Evolutionary conservation across 768 basidiomycete species (phyloP).

Genomic region (Vararia minispora): DNA sequence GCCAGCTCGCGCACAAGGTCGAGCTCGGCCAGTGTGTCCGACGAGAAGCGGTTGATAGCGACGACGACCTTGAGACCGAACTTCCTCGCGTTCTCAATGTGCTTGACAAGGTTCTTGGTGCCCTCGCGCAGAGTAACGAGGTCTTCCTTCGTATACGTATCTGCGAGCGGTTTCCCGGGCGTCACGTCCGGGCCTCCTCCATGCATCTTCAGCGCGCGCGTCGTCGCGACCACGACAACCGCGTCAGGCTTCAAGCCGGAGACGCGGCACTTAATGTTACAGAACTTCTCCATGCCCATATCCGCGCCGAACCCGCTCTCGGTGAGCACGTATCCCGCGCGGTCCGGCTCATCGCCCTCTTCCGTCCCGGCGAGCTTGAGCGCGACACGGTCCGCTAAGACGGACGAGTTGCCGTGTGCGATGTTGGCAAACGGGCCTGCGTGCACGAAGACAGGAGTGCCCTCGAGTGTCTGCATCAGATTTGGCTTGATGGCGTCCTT

Average conservation of each 20-base stretch:
- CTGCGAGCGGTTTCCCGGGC: slow-evolving; percentile 88
- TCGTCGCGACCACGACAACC: slow-evolving; percentile 92
- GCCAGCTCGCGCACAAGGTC: slow-evolving; percentile 73
- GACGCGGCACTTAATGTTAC: slow-evolving; percentile 96
- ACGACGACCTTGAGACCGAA: slow-evolving; percentile 96
- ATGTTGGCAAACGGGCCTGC: slow-evolving; percentile 99
- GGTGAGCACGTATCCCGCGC: slow-evolving; percentile 90
- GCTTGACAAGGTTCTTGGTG: slow-evolving; percentile 85
- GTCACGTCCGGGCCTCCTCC: slow-evolving; percentile 96
- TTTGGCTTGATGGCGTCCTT: slow-evolving; percentile 99
- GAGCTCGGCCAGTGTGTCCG: slow-evolving; percentile 85
- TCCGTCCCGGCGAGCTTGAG: slow-evolving; percentile 96
- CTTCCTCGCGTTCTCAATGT: slow-evolving; percentile 91
- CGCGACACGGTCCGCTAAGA: slow-evolving; percentile 94
- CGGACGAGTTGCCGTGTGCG: slow-evolving; percentile 96
- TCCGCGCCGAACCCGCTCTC: slow-evolving; percentile 99
- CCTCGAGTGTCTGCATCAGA: slow-evolving; percentile 96
- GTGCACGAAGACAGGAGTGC: slow-evolving; percentile 97
- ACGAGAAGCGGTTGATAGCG: slow-evolving; percentile 93
- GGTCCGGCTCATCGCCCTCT: slow-evolving; percentile 71
- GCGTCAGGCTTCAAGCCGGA: slow-evolving; percentile 92
- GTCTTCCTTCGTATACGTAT: slow-evolving; percentile 91
- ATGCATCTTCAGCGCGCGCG: slow-evolving; percentile 98
- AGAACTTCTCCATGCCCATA: slow-evolving; percentile 99
- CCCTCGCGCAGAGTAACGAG: slow-evolving; percentile 83